phyloP scores from a whole-genome alignment of 306 rosid species.

The Begonia loranthoides region DNA sequence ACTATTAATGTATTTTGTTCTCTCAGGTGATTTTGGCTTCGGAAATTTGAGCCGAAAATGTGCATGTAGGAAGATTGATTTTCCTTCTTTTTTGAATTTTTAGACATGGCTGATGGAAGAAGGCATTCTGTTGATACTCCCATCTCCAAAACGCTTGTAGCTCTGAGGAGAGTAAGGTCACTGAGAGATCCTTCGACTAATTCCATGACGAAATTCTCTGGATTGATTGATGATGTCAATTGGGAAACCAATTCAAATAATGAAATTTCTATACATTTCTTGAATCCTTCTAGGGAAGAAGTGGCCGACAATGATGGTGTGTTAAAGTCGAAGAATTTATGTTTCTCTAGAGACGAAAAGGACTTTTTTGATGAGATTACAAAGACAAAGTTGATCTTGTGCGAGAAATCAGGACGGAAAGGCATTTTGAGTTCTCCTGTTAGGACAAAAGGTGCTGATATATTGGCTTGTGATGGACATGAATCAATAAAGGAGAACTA shows the following conservation, averaged over 20 bases:
- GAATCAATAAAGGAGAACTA: too few relatives aligned
- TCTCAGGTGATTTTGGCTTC: too few relatives aligned
- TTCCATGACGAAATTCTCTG: slow-evolving; percentile 46
- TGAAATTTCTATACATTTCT: slow-evolving; percentile 40
- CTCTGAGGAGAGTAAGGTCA: slow-evolving; percentile 79
- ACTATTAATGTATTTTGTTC: too few relatives aligned
- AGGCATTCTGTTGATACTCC: slow-evolving; percentile 85
- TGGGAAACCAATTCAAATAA: slow-evolving; percentile 53
- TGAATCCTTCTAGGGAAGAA: slow-evolving; percentile 22
- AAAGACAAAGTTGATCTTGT: slow-evolving; percentile 21
- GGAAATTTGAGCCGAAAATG: neutral
- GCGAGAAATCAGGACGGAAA: slow-evolving; percentile 10
- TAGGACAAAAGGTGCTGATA: too few relatives aligned
- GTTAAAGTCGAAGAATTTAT: slow-evolving; percentile 18
- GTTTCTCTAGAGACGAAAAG: slow-evolving; percentile 16
- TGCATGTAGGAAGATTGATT: slow-evolving; percentile 4
- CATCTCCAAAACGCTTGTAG: slow-evolving; percentile 59
- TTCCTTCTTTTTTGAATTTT: neutral
- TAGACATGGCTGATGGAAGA: slow-evolving; percentile 53
- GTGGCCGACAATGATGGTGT: slow-evolving; percentile 18
- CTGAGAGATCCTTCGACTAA: slow-evolving; percentile 79
- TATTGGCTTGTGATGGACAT: too few relatives aligned
- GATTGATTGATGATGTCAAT: slow-evolving; percentile 44
- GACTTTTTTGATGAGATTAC: slow-evolving; percentile 13
- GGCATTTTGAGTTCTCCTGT: neutral